These are phyloP conservation scores for Phylloporus sp. DNA, from an alignment of 768 basidiomycete species.

Conservation along the genomic window DNA sequence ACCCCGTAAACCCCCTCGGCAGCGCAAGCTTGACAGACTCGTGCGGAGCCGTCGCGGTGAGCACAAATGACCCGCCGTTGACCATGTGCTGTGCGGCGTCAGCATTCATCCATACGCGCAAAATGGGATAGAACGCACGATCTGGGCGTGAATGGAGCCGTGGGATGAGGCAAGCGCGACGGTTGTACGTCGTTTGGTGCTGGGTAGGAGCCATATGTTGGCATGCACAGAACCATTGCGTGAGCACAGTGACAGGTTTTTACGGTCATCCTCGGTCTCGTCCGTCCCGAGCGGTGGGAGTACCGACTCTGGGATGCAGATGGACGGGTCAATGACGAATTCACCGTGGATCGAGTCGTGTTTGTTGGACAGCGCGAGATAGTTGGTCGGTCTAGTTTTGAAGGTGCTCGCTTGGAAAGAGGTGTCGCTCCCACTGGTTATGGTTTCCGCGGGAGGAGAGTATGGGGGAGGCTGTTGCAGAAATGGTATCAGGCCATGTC, in stretches of 20 bases:
- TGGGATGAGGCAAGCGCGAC: conserved; percentile 17
- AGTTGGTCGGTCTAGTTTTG: conserved; percentile 30
- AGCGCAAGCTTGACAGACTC: conserved; percentile 14
- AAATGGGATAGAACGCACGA: conserved; percentile 14
- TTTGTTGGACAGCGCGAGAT: conserved; percentile 9
- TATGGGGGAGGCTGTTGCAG: no score
- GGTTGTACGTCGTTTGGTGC: conserved; percentile 14
- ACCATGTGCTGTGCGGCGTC: conserved; percentile 11
- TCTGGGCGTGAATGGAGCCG: conserved; percentile 11
- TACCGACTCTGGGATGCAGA: conserved; percentile 37
- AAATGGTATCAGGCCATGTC: no score
- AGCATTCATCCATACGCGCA: neutral
- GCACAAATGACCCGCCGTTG: conserved; percentile 13
- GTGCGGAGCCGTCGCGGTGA: conserved; percentile 9
- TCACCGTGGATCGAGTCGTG: conserved; percentile 16
- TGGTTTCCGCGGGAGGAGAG: no score
- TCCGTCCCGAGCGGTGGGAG: conserved; percentile 36
- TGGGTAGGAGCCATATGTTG: conserved; percentile 36
- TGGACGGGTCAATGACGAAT: conserved; percentile 44
- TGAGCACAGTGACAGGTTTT: conserved; percentile 37
- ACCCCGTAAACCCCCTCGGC: conserved; percentile 22
- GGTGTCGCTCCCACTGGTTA: no score
- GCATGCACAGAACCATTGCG: conserved; percentile 36
- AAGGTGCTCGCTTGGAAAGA: no score
- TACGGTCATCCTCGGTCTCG: conserved; percentile 38